Percentiles rank a stretch among this genome's conserved stretches.
Conservation (phyloP, 2,329 filamentous ascomycete species). For the Aspergillus ibericus region DNA sequence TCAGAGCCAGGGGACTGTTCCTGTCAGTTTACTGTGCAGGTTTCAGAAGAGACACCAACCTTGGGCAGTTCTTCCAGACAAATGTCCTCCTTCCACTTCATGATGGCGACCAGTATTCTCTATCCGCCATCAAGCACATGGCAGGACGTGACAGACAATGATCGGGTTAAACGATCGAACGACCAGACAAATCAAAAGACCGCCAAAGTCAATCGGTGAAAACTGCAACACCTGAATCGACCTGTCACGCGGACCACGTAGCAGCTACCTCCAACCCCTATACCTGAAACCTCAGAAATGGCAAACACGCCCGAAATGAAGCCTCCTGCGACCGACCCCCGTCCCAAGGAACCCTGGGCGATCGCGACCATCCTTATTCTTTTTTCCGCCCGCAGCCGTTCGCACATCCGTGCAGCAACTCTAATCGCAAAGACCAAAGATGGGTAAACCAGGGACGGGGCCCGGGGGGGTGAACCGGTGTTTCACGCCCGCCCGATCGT, state of each 20-base stretch:
- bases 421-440: not conserved
- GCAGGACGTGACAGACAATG: not conserved
- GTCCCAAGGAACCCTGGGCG: not conserved
- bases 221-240: not conserved
- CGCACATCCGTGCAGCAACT: not conserved
- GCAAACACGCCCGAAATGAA: not conserved
- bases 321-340: not conserved
- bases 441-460: not conserved
- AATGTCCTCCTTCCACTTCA: conserved; percentile 10
- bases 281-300: conserved; percentile 1
- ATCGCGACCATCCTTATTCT: conserved; percentile 2
- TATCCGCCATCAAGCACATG: not conserved
- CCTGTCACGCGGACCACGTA: not conserved
- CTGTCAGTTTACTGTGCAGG: not conserved
- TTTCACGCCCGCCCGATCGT: not conserved
- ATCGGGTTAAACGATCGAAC: not conserved
- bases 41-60: not conserved
- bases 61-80: not conserved
- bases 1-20: conserved; percentile 4
- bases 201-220: not conserved
- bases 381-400: not conserved
- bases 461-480: not conserved
- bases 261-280: not conserved
- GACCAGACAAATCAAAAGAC: not conserved
- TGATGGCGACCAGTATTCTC: not conserved